phyloP scores from a whole-genome alignment of 768 basidiomycete genomes.

The Collybia nuda region DNA sequence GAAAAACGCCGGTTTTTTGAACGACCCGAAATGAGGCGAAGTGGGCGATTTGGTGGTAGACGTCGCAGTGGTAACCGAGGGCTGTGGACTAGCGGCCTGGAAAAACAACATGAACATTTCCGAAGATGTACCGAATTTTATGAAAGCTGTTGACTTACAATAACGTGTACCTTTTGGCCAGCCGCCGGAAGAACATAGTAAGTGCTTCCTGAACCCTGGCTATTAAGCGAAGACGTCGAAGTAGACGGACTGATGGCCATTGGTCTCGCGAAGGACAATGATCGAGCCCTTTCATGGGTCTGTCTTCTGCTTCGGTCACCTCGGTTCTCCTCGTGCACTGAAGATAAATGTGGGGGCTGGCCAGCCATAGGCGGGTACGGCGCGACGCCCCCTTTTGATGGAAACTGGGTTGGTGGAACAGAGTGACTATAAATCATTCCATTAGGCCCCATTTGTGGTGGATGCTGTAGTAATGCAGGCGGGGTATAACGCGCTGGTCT shows the following conservation, averaged over 20 bases:
- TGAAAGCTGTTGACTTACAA: constrained; percentile 48
- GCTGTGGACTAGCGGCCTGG: constrained; percentile 41
- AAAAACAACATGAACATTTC: constrained; percentile 15
- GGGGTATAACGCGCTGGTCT: constrained; percentile 58
- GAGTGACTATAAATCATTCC: constrained; percentile 72
- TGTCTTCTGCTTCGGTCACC: constrained; percentile 17
- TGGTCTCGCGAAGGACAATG: constrained; percentile 16
- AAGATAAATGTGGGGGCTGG: constrained; percentile 30
- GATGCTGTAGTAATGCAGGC: constrained; percentile 57
- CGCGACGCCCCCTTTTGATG: constrained; percentile 34
- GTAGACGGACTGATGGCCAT: constrained; percentile 20
- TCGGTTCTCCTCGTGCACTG: constrained; percentile 35
- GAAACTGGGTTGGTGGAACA: constrained; percentile 44
- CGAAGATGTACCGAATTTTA: constrained; percentile 11
- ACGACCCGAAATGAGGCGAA: constrained; percentile 41
- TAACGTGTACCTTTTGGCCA: constrained; percentile 74
- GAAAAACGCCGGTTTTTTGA: constrained; percentile 57
- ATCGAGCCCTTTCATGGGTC: constrained; percentile 26
- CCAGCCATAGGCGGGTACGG: constrained; percentile 30
- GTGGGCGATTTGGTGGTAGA: constrained; percentile 58
- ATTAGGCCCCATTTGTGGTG: constrained; percentile 51
- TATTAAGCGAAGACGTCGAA: constrained; percentile 42
- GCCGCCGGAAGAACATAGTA: constrained; percentile 73
- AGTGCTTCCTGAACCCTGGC: constrained; percentile 63
- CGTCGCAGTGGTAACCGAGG: constrained; percentile 58